Evolutionary conservation across 1,139 yeast species (phyloP).

Genomic region (Starmera stellimalicola): DNA sequence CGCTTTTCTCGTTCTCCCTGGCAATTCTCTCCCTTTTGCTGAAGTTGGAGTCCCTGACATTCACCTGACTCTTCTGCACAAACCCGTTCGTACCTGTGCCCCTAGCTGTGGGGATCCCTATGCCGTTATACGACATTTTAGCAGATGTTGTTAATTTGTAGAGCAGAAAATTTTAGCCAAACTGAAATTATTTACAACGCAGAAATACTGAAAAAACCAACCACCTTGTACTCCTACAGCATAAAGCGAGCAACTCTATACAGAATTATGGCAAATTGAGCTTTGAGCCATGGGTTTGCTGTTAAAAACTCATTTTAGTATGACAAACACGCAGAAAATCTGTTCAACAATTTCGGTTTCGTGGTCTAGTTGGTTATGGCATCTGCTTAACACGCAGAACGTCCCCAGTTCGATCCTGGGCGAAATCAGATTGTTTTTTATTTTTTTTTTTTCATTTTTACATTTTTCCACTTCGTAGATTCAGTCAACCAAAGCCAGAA

Average conservation of each 20-base stretch:
- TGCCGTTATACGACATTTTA: conserved; percentile 19
- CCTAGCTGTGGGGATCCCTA: conserved; percentile 18
- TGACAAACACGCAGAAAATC: no score
- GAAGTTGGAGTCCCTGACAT: conserved; percentile 9
- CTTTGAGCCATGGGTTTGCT: no score
- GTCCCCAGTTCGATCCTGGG: conserved; percentile 99
- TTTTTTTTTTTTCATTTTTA: not conserved
- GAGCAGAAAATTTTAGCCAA: no score
- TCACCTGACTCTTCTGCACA: conserved; percentile 17
- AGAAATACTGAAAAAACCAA: no score
- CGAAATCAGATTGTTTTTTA: conserved; percentile 52
- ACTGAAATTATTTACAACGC: no score
- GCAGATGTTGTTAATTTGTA: no score
- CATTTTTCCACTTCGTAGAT: no score
- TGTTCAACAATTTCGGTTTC: not conserved
- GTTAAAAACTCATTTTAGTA: no score
- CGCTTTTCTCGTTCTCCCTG: conserved; percentile 6
- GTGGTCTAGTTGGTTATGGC: conserved; percentile 1
- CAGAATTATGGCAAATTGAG: no score
- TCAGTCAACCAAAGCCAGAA: no score
- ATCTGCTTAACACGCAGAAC: conserved; percentile 69
- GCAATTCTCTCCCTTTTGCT: conserved; percentile 11
- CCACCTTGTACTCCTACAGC: no score
- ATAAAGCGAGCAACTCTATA: no score
- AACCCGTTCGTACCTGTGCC: conserved; percentile 20